phyloP scores from a whole-genome alignment of 2,329 filamentous ascomycete genomes.

The Talaromyces piceae region DNA sequence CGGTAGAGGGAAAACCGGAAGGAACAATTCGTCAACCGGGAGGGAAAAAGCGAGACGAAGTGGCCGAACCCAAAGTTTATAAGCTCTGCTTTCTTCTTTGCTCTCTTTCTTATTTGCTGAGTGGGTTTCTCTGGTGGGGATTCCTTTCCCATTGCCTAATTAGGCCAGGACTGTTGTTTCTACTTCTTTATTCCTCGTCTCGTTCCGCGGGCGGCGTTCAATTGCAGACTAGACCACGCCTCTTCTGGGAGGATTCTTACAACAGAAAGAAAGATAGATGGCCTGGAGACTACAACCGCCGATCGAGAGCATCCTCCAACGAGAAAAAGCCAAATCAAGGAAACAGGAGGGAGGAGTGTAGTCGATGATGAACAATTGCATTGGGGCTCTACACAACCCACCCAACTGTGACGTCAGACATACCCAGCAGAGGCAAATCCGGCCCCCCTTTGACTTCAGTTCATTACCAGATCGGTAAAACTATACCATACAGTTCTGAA shows the following conservation, averaged over 20 bases:
- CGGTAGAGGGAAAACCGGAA: background rate
- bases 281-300: no score
- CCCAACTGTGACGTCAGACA: background rate
- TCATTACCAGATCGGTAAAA: no score
- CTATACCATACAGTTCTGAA: no score
- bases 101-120: background rate
- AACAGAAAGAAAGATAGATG: background rate
- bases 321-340: background rate
- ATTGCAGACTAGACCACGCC: background rate
- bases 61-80: background rate
- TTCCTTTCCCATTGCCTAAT: background rate
- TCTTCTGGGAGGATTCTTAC: background rate
- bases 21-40: no score
- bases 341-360: no score
- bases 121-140: background rate
- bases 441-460: background rate
- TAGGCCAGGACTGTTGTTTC: background rate
- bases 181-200: background rate
- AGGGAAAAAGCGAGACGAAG: background rate
- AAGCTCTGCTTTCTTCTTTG: no score
- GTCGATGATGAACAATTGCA: background rate
- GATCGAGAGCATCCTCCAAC: background rate
- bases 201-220: background rate
- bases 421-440: background rate
- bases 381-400: background rate